phyloP scores from a whole-genome alignment of 164 flowering plant species.

The Brasenia schreberi region DNA sequence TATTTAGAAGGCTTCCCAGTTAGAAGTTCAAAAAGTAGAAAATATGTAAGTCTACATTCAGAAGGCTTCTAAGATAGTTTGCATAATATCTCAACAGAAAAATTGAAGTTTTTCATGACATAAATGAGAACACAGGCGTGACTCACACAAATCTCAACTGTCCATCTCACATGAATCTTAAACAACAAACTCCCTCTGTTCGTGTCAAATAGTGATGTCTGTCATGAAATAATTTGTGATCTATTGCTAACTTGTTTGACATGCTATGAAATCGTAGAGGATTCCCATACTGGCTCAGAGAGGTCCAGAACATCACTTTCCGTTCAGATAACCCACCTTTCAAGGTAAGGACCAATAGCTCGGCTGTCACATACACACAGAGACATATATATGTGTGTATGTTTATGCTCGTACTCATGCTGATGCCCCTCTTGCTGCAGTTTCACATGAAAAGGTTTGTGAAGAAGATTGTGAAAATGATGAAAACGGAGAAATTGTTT shows the following conservation, averaged over 20 bases:
- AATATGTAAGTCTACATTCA: too few species aligned
- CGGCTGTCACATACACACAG: neutral
- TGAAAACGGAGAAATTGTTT: slow-evolving; percentile 36
- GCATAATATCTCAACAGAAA: too few species aligned
- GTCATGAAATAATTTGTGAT: too few species aligned
- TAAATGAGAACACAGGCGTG: too few species aligned
- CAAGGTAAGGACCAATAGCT: slow-evolving; percentile 22
- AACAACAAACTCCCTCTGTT: too few species aligned
- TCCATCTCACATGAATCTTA: too few species aligned
- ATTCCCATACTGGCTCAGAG: slow-evolving; percentile 72
- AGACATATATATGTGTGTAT: too few species aligned
- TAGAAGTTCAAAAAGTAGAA: neutral
- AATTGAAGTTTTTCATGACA: too few species aligned
- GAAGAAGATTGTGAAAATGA: slow-evolving; percentile 23
- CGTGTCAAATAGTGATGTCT: too few species aligned
- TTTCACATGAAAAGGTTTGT: slow-evolving; percentile 30
- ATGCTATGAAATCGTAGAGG: slow-evolving; percentile 25
- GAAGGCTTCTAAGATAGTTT: too few species aligned
- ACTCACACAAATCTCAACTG: too few species aligned
- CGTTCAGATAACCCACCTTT: slow-evolving; percentile 49
- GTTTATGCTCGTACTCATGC: neutral
- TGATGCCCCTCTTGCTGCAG: slow-evolving; percentile 15
- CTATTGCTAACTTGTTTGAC: neutral
- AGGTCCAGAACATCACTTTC: slow-evolving; percentile 41
- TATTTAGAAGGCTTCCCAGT: neutral